These are phyloP conservation scores for Trichodelitschia bisporula DNA, from an alignment of 495 filamentous ascomycete species.

Conservation along the genomic window DNA sequence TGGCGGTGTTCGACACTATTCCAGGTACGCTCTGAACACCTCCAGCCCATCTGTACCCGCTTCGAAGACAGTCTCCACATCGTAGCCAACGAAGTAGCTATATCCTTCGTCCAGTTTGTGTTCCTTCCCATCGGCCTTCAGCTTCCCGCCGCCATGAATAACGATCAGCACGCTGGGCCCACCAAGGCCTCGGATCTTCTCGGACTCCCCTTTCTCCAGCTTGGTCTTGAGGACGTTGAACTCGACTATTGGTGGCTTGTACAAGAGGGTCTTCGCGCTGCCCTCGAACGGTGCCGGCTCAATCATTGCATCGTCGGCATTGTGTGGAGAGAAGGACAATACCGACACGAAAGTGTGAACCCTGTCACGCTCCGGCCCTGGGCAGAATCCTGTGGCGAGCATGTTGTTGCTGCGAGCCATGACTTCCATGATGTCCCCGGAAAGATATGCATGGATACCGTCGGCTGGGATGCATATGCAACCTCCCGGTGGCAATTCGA, in stretches of 20 bases:
- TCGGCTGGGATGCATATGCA: slow-evolving; percentile 54
- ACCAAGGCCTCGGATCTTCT: slow-evolving; percentile 26
- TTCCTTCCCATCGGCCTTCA: slow-evolving; percentile 28
- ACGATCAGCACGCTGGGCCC: slow-evolving; percentile 45
- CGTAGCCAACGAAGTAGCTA: slow-evolving; percentile 44
- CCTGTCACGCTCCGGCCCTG: slow-evolving; percentile 31
- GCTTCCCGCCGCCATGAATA: slow-evolving; percentile 31
- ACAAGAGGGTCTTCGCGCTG: slow-evolving; percentile 33
- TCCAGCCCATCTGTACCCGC: slow-evolving; percentile 23
- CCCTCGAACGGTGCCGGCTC: slow-evolving; percentile 22
- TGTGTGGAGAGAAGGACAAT: slow-evolving; percentile 36
- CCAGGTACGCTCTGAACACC: too few species aligned
- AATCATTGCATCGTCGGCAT: slow-evolving; percentile 26
- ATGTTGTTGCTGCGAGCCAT: slow-evolving; percentile 71
- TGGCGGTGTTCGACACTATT: too few species aligned
- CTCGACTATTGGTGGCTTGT: slow-evolving; percentile 40
- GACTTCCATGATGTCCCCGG: slow-evolving; percentile 63
- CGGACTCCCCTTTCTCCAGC: slow-evolving; percentile 23
- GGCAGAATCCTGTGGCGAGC: slow-evolving; percentile 52
- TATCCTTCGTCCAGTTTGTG: slow-evolving; percentile 34
- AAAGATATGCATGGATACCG: slow-evolving; percentile 54
- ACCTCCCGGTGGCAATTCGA: slow-evolving; percentile 38
- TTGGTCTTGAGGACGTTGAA: slow-evolving; percentile 13
- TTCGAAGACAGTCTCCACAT: slow-evolving; percentile 24
- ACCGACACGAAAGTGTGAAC: slow-evolving; percentile 35